phyloP scores from a whole-genome alignment of 2,329 filamentous ascomycete genomes.

The Hymenoscyphus fructigenus region DNA sequence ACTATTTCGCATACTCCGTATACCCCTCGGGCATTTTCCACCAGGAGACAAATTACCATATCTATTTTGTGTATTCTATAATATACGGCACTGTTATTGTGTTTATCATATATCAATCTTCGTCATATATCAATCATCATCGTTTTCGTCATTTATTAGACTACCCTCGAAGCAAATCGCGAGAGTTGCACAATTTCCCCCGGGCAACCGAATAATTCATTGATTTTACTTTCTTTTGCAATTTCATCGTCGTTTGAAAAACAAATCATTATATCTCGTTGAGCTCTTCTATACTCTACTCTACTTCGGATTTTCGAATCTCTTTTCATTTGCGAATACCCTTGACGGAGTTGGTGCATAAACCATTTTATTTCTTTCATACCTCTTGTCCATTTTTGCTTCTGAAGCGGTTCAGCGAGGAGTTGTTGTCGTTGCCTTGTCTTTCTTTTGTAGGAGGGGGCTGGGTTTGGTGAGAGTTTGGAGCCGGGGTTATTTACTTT shows the following conservation, averaged over 20 bases:
- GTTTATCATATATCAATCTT: not conserved
- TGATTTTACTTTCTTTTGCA: no score
- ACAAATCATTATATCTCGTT: not conserved
- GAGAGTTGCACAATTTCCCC: not conserved
- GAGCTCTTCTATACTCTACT: not conserved
- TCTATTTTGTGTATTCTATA: slow-evolving; percentile 27
- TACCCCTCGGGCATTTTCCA: not conserved
- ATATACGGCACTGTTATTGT: not conserved
- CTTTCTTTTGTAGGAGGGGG: not conserved
- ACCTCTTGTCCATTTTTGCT: not conserved
- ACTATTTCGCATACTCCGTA: not conserved
- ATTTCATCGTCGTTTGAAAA: no score
- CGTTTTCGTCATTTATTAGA: slow-evolving; percentile 2
- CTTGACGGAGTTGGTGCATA: slow-evolving; percentile 16
- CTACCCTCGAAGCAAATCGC: not conserved
- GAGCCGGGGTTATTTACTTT: not conserved
- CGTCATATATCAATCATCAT: not conserved
- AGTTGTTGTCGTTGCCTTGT: slow-evolving; percentile 9
- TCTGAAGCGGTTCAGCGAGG: slow-evolving; percentile 13
- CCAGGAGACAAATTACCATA: slow-evolving; percentile 2
- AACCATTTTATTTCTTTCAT: slow-evolving; percentile 9
- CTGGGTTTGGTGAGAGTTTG: not conserved
- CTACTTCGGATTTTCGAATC: no score
- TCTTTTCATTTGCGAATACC: slow-evolving; percentile 16
- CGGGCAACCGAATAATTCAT: no score